A percentile compares a stretch with the other conserved stretches of the same genome.
These are phyloP conservation scores for Gonium pectorale DNA, from an alignment of 139 green algal species.

Conservation along the genomic window DNA sequence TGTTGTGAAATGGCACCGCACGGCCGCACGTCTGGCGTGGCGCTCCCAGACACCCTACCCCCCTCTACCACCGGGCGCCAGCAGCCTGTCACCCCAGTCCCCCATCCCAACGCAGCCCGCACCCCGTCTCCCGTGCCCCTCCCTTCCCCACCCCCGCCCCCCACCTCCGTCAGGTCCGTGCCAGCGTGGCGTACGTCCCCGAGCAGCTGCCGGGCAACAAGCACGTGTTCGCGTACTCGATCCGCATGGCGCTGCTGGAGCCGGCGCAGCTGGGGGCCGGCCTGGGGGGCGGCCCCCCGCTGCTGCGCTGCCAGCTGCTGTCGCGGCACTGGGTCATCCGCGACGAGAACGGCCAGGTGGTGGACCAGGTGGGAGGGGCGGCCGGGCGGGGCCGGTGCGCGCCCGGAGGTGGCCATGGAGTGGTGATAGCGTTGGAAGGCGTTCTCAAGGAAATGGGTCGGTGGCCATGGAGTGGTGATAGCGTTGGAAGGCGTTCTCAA, in stretches of 20 bases:
- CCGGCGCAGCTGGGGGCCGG: conserved; percentile 56
- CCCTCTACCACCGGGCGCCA: no score
- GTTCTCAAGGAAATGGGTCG: no score
- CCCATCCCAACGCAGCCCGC: no score
- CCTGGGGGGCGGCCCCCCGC: conserved; percentile 1
- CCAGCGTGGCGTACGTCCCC: conserved; percentile 65
- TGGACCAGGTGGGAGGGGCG: background rate
- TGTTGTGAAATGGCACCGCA: no score
- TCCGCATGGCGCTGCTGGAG: conserved; percentile 71
- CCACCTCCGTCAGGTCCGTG: conserved; percentile 46
- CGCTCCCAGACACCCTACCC: no score
- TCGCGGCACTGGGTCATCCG: conserved; percentile 79
- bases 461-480: no score
- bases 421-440: no score
- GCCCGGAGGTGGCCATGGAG: no score
- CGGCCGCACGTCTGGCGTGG: no score
- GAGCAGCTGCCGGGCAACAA: conserved; percentile 42
- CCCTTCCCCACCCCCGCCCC: background rate
- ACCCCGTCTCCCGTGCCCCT: no score
- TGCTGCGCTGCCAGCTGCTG: conserved; percentile 71
- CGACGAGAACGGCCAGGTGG: conserved; percentile 45
- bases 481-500: no score
- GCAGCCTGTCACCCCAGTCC: no score
- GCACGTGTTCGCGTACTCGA: conserved; percentile 77
- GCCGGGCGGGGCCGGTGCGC: background rate